phyloP scores from a whole-genome alignment of 2,329 filamentous ascomycete species.

The Xylaria digitata region DNA sequence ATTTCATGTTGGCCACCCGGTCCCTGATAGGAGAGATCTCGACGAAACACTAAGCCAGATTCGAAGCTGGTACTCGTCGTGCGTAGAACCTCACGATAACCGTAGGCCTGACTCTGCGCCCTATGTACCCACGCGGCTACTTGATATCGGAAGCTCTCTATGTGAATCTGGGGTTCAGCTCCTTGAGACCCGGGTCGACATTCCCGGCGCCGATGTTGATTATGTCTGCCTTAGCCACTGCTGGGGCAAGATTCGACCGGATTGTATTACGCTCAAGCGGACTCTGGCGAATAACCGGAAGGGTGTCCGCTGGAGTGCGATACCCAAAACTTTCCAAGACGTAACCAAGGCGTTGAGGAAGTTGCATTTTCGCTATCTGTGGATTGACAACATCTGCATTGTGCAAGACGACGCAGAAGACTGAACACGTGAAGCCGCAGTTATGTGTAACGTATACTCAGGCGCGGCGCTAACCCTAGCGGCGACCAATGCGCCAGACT shows the following conservation, averaged over 20 bases:
- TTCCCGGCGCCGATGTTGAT: not conserved
- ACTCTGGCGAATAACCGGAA: not conserved
- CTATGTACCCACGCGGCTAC: constrained; percentile 9
- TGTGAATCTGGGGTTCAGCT: constrained; percentile 4
- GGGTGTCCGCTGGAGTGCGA: not conserved
- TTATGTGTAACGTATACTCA: constrained; percentile 11
- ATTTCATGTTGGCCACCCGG: constrained; percentile 8
- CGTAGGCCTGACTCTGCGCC: not conserved
- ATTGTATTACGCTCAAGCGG: constrained; percentile 1
- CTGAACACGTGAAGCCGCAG: constrained; percentile 4
- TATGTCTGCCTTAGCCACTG: constrained; percentile 15
- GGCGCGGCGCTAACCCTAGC: constrained; percentile 10
- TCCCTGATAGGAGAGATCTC: not conserved
- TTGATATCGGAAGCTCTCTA: not conserved
- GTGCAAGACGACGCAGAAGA: constrained; percentile 15
- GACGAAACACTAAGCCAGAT: not conserved
- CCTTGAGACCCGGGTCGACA: constrained; percentile 4
- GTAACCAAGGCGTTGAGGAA: not conserved
- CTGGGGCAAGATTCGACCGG: constrained; percentile 1
- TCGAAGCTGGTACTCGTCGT: not conserved
- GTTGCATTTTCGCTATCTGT: constrained; percentile 8
- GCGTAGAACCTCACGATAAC: constrained; percentile 7
- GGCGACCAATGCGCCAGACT: constrained; percentile 9
- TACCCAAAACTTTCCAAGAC: constrained; percentile 12
- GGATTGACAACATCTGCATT: constrained; percentile 18